Conservation (phyloP, 2,329 filamentous ascomycete species). For the Chalaropsis ovoidea region DNA sequence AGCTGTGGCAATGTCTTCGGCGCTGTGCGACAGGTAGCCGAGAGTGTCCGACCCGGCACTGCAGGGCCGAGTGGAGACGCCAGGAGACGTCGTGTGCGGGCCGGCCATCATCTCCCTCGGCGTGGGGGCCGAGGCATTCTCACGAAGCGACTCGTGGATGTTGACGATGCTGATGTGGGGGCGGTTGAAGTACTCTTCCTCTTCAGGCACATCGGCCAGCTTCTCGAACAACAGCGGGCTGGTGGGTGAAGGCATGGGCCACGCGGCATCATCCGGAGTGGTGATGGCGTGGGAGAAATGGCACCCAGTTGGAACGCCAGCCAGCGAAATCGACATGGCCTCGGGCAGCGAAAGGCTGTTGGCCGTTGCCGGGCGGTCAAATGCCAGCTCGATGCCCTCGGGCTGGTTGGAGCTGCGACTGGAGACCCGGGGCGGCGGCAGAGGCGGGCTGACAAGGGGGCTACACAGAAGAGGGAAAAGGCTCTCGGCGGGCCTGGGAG, state of each 20-base stretch:
- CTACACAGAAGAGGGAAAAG: conserved; percentile 23
- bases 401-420: conserved; percentile 43
- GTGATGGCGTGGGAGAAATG: conserved; percentile 38
- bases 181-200: conserved; percentile 44
- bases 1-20: conserved; percentile 27
- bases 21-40: conserved; percentile 30
- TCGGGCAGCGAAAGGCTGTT: conserved; percentile 39
- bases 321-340: conserved; percentile 31
- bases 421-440: conserved; percentile 45
- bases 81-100: conserved; percentile 29
- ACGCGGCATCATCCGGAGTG: conserved; percentile 37
- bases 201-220: conserved; percentile 52
- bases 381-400: conserved; percentile 35
- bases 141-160: conserved; percentile 43
- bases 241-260: conserved; percentile 37
- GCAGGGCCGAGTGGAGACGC: conserved; percentile 30
- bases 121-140: conserved; percentile 47
- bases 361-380: conserved; percentile 40
- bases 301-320: conserved; percentile 29
- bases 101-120: conserved; percentile 34
- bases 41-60: conserved; percentile 47
- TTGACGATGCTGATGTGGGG: conserved; percentile 40
- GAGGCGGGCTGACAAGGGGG: conserved; percentile 32
- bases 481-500: conserved; percentile 36
- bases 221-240: conserved; percentile 35